Conservation (phyloP, 495 filamentous ascomycete species). For the Lasiosphaeriaceae sp. region DNA sequence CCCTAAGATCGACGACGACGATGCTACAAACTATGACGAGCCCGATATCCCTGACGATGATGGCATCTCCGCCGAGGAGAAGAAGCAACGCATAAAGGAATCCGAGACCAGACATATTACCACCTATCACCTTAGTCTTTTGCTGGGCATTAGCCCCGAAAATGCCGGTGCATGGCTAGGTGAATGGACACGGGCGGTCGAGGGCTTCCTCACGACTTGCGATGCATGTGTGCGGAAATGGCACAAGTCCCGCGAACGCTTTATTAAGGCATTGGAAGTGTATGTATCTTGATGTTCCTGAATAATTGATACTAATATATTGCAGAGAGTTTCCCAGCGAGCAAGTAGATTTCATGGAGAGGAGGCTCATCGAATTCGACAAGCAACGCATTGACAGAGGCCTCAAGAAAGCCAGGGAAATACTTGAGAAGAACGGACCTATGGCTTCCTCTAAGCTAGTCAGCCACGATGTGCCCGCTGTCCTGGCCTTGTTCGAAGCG, state of each 20-base stretch:
- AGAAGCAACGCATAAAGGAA: conserved; percentile 42
- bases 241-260: conserved; percentile 53
- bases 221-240: conserved; percentile 77
- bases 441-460: conserved; percentile 27
- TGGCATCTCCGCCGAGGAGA: conserved; percentile 30
- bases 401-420: conserved; percentile 32
- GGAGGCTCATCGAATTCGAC: conserved; percentile 43
- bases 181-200: conserved; percentile 51
- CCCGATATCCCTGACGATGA: conserved; percentile 32
- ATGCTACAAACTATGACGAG: conserved; percentile 52
- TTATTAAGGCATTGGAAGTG: conserved; percentile 39
- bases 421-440: conserved; percentile 35
- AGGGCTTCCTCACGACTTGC: conserved; percentile 58
- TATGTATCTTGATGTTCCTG: neutral
- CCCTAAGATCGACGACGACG: conserved; percentile 38
- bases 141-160: conserved; percentile 63
- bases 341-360: conserved; percentile 32
- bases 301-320: conserved; percentile 29
- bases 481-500: conserved; percentile 51
- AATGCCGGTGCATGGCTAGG: conserved; percentile 55
- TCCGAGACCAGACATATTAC: conserved; percentile 50
- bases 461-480: conserved; percentile 29
- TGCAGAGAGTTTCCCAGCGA: conserved; percentile 29
- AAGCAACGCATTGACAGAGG: conserved; percentile 32
- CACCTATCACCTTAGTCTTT: conserved; percentile 59